Conservation (phyloP, 2,329 filamentous ascomycete species). For the Capronia epimyces region DNA sequence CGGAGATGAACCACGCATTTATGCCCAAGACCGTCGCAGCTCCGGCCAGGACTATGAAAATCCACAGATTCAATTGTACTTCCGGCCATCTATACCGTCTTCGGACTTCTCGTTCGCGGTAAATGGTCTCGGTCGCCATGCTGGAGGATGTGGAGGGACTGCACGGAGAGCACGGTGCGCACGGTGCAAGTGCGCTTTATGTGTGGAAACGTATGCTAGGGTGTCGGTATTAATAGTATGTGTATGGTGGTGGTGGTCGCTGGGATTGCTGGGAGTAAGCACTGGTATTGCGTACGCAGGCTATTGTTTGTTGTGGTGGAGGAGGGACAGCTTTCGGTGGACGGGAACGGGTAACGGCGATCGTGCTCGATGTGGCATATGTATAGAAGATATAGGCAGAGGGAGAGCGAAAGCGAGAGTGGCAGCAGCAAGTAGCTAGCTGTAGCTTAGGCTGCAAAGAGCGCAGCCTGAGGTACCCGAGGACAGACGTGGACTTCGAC, state of each 20-base stretch:
- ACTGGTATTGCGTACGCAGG: background rate
- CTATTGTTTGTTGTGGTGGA: background rate
- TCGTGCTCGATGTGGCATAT: background rate
- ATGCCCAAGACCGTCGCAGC: constrained; percentile 56
- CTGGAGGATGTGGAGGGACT: constrained; percentile 15
- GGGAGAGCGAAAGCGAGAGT: background rate
- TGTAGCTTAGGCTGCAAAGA: constrained; percentile 10
- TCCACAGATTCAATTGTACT: constrained; percentile 60
- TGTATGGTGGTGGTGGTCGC: background rate
- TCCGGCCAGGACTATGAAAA: constrained; percentile 56
- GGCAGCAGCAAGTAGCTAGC: background rate
- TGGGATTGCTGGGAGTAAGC: background rate
- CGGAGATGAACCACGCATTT: constrained; percentile 55
- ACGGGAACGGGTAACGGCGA: background rate
- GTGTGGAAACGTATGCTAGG: too few species aligned
- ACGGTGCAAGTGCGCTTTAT: background rate
- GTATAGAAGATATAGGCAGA: background rate
- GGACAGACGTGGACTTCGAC: constrained; percentile 4
- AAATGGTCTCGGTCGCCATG: constrained; percentile 33
- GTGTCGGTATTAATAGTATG: background rate
- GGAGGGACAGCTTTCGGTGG: background rate
- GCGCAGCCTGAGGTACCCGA: background rate
- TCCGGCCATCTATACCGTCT: constrained; percentile 60
- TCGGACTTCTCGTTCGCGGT: constrained; percentile 30
- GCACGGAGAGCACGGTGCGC: constrained; percentile 9